These are phyloP conservation scores for Scleromitrula shiraiana DNA, from an alignment of 2,329 filamentous ascomycete genomes.

Conservation along the genomic window DNA sequence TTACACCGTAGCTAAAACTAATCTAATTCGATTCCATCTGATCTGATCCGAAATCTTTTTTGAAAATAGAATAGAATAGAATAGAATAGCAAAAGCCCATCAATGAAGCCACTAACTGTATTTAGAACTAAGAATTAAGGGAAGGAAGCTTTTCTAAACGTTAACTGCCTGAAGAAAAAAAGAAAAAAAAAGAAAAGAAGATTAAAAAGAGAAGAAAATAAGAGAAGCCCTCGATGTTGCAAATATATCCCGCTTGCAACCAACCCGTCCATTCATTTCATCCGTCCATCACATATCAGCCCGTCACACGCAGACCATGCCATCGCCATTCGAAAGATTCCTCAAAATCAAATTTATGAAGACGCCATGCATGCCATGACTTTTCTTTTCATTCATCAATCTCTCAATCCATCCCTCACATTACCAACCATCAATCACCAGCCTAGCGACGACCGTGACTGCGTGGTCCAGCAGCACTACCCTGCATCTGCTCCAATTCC, in stretches of 20 bases:
- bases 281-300: slow-evolving; percentile 12
- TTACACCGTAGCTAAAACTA: slow-evolving; percentile 31
- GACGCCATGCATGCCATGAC: too few relatives aligned
- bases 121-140: slow-evolving; percentile 14
- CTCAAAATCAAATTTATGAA: slow-evolving; percentile 9
- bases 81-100: slow-evolving; percentile 20
- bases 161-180: slow-evolving; percentile 14
- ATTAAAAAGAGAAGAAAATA: slow-evolving; percentile 10
- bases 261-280: slow-evolving; percentile 16
- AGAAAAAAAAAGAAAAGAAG: slow-evolving; percentile 16
- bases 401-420: background rate
- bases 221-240: background rate
- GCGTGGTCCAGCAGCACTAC: slow-evolving; percentile 71
- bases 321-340: slow-evolving; percentile 1
- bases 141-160: slow-evolving; percentile 12
- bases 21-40: too few relatives aligned
- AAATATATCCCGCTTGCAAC: slow-evolving; percentile 20
- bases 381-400: background rate
- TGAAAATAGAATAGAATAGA: too few relatives aligned
- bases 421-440: background rate
- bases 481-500: slow-evolving; percentile 91
- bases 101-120: slow-evolving; percentile 15
- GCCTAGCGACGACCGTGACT: slow-evolving; percentile 86
- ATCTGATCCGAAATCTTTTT: too few relatives aligned
- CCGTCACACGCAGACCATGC: too few relatives aligned